Base-by-base conservation (phyloP, 2,329 filamentous ascomycete genomes). In the Hymenoscyphus salicellus region DNA sequence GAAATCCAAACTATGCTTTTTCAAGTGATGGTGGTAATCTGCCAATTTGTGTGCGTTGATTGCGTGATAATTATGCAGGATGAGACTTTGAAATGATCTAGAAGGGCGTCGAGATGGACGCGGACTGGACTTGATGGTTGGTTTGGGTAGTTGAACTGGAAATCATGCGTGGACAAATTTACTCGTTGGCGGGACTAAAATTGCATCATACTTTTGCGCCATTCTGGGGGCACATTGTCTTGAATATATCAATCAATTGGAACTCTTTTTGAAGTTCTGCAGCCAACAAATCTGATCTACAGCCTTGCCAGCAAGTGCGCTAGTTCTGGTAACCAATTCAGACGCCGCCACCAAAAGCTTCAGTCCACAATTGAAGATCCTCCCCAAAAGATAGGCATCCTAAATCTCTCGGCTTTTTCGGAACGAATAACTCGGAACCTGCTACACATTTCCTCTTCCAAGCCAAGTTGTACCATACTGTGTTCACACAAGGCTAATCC, bases 1-100 rank as follows among this genome's bases (percentile, higher is more conserved):
- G 61, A 64, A 69, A 69, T 60, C 26, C 46, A 52, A 52, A 38
- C 23, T 28, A 59, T 43, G n/a, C 8, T 10, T 28, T 41, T 28
- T 30, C 26, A 32, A 65, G 52, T 61, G 49, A 61, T 38, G 49
- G 26, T 28, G 60, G 28, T n/a, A 41, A 20, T 5, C 11, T 4
- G 16, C 17, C 16, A 33, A n/a, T 23, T 23, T 14, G 46, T 52
- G 46, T 20, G 20, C 46, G 3, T 23, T 20, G 55, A 56, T 30
- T 16, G 55, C 52, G 41, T 58, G 55, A 61, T 55, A 20, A 41
- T 33, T 41, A 36, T 52, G 36, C 58, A 57, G 28, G 33, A 38
- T 61, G 60, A 61, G 60, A 55, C 43, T 33, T 55, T 28, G 46
- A 49, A 14, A 52, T 52, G 46, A 52, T 14, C 20, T 23, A 10